Evolutionary conservation across 441 rosid genomes (phyloP).

Genomic region (Aquilaria agallochum): DNA sequence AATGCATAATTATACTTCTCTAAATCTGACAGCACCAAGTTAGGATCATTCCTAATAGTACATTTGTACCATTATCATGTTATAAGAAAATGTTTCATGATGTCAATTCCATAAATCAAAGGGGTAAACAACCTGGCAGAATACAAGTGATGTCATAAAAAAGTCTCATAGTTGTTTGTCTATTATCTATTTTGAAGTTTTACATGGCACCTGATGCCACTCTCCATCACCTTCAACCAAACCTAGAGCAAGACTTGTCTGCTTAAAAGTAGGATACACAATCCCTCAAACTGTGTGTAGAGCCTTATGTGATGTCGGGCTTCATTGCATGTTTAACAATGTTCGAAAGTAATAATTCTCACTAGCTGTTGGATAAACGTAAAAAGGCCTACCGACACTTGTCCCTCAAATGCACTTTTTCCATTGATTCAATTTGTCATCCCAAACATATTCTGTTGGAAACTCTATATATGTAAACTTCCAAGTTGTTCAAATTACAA

Average conservation of each 20-base stretch:
- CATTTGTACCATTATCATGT: not conserved
- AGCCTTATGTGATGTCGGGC: too few relatives aligned
- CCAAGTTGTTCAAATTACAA: not conserved
- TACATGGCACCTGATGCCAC: not conserved
- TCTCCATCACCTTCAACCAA: not conserved
- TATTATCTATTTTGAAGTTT: too few relatives aligned
- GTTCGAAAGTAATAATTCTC: too few relatives aligned
- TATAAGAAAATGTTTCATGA: not conserved
- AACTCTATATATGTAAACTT: not conserved
- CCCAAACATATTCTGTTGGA: not conserved
- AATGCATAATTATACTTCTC: too few relatives aligned
- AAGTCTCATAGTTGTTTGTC: not conserved
- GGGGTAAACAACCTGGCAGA: too few relatives aligned
- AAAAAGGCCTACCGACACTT: too few relatives aligned
- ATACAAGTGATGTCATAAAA: not conserved
- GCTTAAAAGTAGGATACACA: not conserved
- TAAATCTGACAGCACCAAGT: not conserved
- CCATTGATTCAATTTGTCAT: not conserved
- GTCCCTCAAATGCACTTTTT: too few relatives aligned
- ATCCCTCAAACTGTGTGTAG: too few relatives aligned
- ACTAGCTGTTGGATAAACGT: too few relatives aligned
- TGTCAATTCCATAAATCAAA: too few relatives aligned
- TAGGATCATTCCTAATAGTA: not conserved
- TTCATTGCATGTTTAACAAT: too few relatives aligned
- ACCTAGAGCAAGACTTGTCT: not conserved